Conservation (phyloP, 1,139 yeast species). For the Hanseniaspora gamundiae region DNA sequence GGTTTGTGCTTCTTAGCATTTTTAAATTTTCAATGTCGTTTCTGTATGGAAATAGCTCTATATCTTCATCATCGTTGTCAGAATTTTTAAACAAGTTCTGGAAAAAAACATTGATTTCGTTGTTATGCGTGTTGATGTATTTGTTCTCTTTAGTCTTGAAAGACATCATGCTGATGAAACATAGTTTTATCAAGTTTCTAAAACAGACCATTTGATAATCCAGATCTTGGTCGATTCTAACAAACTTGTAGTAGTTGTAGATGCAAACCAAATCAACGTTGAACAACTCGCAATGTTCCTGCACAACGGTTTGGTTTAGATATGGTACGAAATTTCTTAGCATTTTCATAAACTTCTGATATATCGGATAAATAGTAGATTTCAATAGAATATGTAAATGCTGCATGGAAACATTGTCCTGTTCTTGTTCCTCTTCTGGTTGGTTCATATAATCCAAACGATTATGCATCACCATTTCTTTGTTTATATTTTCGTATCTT, state of each 20-base stretch:
- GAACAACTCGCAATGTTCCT: conserved; percentile 15
- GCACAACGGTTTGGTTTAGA: conserved; percentile 10
- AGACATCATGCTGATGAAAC: background rate
- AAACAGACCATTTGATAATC: background rate
- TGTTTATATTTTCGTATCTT: conserved; percentile 12
- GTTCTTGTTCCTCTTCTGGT: conserved; percentile 6
- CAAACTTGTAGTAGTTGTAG: background rate
- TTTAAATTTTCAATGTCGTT: background rate
- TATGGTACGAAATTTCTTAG: conserved; percentile 10
- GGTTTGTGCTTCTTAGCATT: background rate
- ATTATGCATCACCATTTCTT: conserved; percentile 12
- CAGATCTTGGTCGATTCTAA: background rate
- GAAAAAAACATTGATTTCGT: background rate
- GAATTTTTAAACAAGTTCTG: background rate
- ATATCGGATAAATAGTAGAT: conserved; percentile 15
- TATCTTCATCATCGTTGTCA: background rate
- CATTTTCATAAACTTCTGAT: conserved; percentile 10
- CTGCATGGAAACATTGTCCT: conserved; percentile 4
- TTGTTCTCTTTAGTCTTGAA: background rate
- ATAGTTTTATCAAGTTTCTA: background rate
- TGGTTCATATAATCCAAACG: conserved; percentile 6
- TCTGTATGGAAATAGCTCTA: background rate
- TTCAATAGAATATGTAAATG: conserved; percentile 12
- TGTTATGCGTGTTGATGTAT: background rate
- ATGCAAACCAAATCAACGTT: background rate